Conservation (phyloP, 176 grass and related monocot species). For the Aegilops sharonensis region DNA sequence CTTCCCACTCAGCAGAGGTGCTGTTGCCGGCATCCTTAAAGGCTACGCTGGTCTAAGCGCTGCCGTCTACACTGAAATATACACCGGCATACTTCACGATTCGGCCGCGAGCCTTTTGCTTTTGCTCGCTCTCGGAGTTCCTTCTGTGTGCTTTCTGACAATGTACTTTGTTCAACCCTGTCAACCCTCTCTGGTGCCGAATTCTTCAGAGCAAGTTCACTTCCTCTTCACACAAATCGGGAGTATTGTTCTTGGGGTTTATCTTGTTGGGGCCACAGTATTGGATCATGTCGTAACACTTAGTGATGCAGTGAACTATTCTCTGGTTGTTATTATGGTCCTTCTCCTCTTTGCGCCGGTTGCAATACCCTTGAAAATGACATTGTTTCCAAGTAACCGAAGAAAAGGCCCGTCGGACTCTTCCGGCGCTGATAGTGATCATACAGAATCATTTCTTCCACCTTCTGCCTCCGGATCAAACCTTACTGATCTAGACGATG, state of each 20-base stretch:
- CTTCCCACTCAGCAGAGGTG: slow-evolving; percentile 86
- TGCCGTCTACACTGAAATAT: slow-evolving; percentile 85
- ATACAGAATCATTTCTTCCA: slow-evolving; percentile 54
- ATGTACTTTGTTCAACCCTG: slow-evolving; percentile 96
- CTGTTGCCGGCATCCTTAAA: slow-evolving; percentile 89
- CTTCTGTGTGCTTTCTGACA: slow-evolving; percentile 51
- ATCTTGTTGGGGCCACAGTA: slow-evolving; percentile 60
- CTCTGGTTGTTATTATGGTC: slow-evolving; percentile 61
- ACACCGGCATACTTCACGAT: slow-evolving; percentile 58
- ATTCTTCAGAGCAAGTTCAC: slow-evolving; percentile 55
- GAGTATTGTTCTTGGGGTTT: slow-evolving; percentile 69
- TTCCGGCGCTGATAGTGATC: slow-evolving; percentile 21
- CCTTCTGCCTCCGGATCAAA: slow-evolving; percentile 53
- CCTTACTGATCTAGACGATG: slow-evolving; percentile 42
- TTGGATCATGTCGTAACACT: slow-evolving; percentile 51
- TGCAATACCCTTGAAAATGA: slow-evolving; percentile 95
- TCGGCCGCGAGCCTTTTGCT: slow-evolving; percentile 67
- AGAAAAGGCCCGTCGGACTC: slow-evolving; percentile 32
- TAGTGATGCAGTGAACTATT: slow-evolving; percentile 48
- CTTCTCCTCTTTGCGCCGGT: slow-evolving; percentile 72
- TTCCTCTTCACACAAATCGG: slow-evolving; percentile 77
- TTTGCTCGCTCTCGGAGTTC: slow-evolving; percentile 66
- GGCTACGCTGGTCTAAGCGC: slow-evolving; percentile 76
- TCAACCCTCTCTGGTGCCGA: slow-evolving; percentile 66
- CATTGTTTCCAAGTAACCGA: slow-evolving; percentile 53